These are phyloP conservation scores for Leptodermis oblonga DNA, from an alignment of 257 asterid genomes.

Conservation along the genomic window DNA sequence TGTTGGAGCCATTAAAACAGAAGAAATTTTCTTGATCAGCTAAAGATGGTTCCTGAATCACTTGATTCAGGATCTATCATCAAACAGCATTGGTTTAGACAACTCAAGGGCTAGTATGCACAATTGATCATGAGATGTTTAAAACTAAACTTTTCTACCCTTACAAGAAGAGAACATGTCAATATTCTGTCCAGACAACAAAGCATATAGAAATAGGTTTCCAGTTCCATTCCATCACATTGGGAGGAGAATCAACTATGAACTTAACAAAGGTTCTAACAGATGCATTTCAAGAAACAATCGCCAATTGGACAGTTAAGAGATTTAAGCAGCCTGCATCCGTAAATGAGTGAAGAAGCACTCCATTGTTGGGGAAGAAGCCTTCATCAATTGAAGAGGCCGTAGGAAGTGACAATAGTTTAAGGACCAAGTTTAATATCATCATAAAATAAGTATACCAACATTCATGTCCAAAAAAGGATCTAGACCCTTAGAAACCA, in stretches of 20 bases:
- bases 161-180: not conserved
- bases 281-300: not conserved
- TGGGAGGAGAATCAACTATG: not conserved
- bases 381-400: not conserved
- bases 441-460: not conserved
- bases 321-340: not conserved
- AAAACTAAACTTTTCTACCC: not conserved
- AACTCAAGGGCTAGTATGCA: not conserved
- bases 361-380: not conserved
- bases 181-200: not conserved
- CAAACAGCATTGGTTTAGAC: not conserved
- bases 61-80: not conserved
- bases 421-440: not conserved
- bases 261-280: not conserved
- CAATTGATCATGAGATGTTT: not conserved
- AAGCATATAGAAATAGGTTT: not conserved
- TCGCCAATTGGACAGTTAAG: not conserved
- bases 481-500: not conserved
- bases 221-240: not conserved
- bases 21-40: not conserved
- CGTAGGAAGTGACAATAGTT: not conserved
- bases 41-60: not conserved
- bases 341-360: not conserved
- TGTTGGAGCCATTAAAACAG: not conserved
- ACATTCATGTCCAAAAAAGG: not conserved